Percentiles rank a stretch among this genome's conserved stretches.
phyloP scores from a whole-genome alignment of 2,329 filamentous ascomycete genomes.

The Botrytis squamosa region DNA sequence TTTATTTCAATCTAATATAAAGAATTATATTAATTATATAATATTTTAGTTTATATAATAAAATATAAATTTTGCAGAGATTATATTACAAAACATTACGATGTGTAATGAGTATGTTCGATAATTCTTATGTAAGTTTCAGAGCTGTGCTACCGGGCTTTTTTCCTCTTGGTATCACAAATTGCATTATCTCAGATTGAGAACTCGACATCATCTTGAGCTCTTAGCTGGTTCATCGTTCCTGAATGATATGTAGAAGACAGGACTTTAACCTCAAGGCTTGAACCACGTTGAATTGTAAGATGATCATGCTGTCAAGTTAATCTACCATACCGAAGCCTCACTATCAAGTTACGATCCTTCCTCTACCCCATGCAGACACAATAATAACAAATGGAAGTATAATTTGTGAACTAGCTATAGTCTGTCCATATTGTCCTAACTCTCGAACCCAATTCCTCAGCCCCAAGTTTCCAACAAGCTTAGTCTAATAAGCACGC shows the following conservation, averaged over 20 bases:
- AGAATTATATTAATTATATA: too few relatives aligned
- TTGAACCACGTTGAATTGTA: not conserved
- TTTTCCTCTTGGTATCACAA: not conserved
- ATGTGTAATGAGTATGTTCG: too few relatives aligned
- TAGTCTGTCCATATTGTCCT: not conserved
- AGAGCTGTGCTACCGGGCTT: not conserved
- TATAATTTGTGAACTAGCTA: not conserved
- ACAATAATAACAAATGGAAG: not conserved
- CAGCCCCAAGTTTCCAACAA: not conserved
- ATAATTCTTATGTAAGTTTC: not conserved
- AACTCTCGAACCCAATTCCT: not conserved
- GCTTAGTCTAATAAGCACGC: constrained; percentile 9
- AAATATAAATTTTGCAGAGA: too few relatives aligned
- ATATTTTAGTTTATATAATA: too few relatives aligned
- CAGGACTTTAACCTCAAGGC: not conserved
- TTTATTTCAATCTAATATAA: too few relatives aligned
- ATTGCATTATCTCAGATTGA: not conserved
- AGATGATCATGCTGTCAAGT: not conserved
- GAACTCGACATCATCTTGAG: not conserved
- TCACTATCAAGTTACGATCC: not conserved
- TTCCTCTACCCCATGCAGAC: not conserved
- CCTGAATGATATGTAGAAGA: not conserved
- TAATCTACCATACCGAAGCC: not conserved
- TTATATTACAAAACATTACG: too few relatives aligned
- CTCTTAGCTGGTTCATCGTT: not conserved